Conservation (phyloP, 805 yeast species). For the Lipomyces spencermartinsiae region DNA sequence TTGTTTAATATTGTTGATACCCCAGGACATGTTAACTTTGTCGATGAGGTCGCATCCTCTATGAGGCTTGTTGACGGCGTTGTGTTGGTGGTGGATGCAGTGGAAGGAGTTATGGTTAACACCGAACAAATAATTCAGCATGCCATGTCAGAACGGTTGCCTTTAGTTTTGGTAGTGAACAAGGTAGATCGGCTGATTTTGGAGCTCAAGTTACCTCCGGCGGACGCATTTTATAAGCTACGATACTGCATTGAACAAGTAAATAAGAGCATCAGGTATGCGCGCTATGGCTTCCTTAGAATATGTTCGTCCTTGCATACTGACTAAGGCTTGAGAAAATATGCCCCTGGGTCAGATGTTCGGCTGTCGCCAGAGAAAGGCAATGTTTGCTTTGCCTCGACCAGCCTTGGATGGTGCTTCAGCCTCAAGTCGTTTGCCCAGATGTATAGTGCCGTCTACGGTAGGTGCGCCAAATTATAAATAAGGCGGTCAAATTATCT, state of each 20-base stretch:
- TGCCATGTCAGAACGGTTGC: constrained; percentile 57
- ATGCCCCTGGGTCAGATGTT: constrained; percentile 18
- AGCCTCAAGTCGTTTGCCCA: constrained; percentile 68
- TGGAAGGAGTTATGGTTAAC: constrained; percentile 78
- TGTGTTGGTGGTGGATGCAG: constrained; percentile 76
- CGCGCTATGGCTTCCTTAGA: constrained; percentile 44
- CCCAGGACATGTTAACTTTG: constrained; percentile 90
- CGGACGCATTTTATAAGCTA: constrained; percentile 74
- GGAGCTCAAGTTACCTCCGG: constrained; percentile 77
- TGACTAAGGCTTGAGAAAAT: constrained; percentile 2
- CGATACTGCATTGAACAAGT: constrained; percentile 64
- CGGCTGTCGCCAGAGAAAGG: constrained; percentile 64
- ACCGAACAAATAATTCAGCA: constrained; percentile 58
- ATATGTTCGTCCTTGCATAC: neutral
- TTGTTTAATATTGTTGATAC: constrained; percentile 75
- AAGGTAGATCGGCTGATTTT: constrained; percentile 85
- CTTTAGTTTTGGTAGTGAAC: constrained; percentile 69
- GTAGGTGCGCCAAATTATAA: constrained; percentile 30
- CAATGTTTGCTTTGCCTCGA: constrained; percentile 78
- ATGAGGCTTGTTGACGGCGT: constrained; percentile 68
- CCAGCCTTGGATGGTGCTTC: constrained; percentile 67
- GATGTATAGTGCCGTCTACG: constrained; percentile 51
- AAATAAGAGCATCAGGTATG: constrained; percentile 55
- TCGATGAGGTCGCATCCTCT: constrained; percentile 71
- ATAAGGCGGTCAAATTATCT: constrained; percentile 8